A percentile compares a stretch with the other conserved stretches of the same genome.
These are phyloP conservation scores for Croton laevigatus DNA, from an alignment of 441 rosid genomes.

Conservation along the genomic window DNA sequence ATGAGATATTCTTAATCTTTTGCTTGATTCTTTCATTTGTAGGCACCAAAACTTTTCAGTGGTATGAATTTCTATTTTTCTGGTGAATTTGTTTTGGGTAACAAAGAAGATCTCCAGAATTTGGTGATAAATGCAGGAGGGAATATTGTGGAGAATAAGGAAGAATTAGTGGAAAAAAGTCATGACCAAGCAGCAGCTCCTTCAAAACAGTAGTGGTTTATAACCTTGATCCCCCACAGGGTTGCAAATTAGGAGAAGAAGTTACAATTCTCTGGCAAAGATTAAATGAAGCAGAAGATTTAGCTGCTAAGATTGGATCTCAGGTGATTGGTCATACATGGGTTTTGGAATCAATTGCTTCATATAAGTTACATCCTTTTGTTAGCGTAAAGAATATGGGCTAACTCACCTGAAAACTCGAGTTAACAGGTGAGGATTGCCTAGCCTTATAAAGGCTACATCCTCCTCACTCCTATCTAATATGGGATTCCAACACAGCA, in stretches of 20 bases:
- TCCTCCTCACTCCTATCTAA: too few species aligned
- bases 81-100: slow-evolving; percentile 59
- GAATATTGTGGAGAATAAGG: slow-evolving; percentile 37
- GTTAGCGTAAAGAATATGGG: too few species aligned
- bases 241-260: slow-evolving; percentile 63
- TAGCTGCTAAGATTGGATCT: slow-evolving; percentile 52
- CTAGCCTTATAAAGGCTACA: too few species aligned
- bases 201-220: slow-evolving; percentile 49
- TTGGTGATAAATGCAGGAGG: slow-evolving; percentile 72
- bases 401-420: too few species aligned
- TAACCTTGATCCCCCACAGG: slow-evolving; percentile 63
- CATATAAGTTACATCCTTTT: slow-evolving; percentile 52
- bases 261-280: slow-evolving; percentile 67
- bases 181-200: slow-evolving; percentile 19
- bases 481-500: too few species aligned
- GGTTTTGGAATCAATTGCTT: slow-evolving; percentile 82
- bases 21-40: slow-evolving; percentile 18
- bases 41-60: slow-evolving; percentile 75
- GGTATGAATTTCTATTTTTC: slow-evolving; percentile 56
- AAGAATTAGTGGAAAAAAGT: slow-evolving; percentile 29
- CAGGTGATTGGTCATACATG: slow-evolving; percentile 65
- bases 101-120: slow-evolving; percentile 63
- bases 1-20: background rate
- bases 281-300: slow-evolving; percentile 58
- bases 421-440: too few species aligned